phyloP scores from a whole-genome alignment of 2,329 filamentous ascomycete species.

The Trichoderma sp. region DNA sequence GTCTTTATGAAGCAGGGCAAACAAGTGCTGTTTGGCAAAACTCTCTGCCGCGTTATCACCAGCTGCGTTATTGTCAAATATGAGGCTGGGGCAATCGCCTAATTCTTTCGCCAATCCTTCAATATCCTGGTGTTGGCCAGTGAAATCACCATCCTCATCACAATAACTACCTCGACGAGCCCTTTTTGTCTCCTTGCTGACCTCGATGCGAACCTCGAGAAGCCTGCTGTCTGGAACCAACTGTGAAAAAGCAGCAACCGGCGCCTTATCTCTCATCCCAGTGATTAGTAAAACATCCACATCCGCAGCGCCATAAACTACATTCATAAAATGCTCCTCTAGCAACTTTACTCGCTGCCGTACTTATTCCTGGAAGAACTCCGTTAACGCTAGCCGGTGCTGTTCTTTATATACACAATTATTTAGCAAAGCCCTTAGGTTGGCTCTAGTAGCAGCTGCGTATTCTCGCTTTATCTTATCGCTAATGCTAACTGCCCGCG shows the following conservation, averaged over 20 bases:
- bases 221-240: conserved; percentile 55
- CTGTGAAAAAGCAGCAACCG: conserved; percentile 55
- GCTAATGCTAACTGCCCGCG: conserved; percentile 57
- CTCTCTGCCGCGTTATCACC: conserved; percentile 42
- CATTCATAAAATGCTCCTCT: conserved; percentile 52
- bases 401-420: conserved; percentile 64
- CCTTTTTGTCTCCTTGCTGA: conserved; percentile 40
- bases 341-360: conserved; percentile 47
- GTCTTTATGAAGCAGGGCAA: conserved; percentile 50
- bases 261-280: conserved; percentile 63
- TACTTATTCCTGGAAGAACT: conserved; percentile 53
- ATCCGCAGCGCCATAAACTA: conserved; percentile 45
- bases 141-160: background rate
- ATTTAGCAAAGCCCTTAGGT: conserved; percentile 49
- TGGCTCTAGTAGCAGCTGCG: conserved; percentile 49
- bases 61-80: conserved; percentile 53
- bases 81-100: conserved; percentile 45
- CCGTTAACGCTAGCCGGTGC: conserved; percentile 54
- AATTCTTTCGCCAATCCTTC: conserved; percentile 26
- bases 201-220: conserved; percentile 55
- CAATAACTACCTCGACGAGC: conserved; percentile 38
- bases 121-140: conserved; percentile 2
- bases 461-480: conserved; percentile 60
- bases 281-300: conserved; percentile 62
- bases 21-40: conserved; percentile 47